Evolutionary conservation across 176 grass and related monocot species (phyloP).

Genomic region (Sorghum bicolor): Sorghum_bicolor_NCBIv3 NC_012872.2:41123001-41123500

Average conservation of each 20-base stretch:
- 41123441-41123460: neutral
- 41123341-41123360: too few relatives aligned
- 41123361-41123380: too few relatives aligned
- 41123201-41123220: neutral
- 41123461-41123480: neutral
- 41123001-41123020: constrained; percentile 85
- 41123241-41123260: neutral
- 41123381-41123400: too few relatives aligned
- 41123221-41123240: neutral
- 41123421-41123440: neutral
- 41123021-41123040: constrained; percentile 69
- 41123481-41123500: too few relatives aligned
- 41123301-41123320: neutral
- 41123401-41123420: neutral
- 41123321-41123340: neutral
- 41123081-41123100: constrained; percentile 72
- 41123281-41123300: neutral
- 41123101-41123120: constrained; percentile 37
- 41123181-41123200: neutral
- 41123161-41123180: neutral
- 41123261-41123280: neutral
- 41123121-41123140: too few relatives aligned
- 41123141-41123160: neutral
- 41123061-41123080: constrained; percentile 88
- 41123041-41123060: constrained; percentile 67